Evolutionary conservation across 345 rosid genomes (phyloP), one percentile per base, ranked within the genome.

Genomic region (Bruguiera gymnorhiza): DNA sequence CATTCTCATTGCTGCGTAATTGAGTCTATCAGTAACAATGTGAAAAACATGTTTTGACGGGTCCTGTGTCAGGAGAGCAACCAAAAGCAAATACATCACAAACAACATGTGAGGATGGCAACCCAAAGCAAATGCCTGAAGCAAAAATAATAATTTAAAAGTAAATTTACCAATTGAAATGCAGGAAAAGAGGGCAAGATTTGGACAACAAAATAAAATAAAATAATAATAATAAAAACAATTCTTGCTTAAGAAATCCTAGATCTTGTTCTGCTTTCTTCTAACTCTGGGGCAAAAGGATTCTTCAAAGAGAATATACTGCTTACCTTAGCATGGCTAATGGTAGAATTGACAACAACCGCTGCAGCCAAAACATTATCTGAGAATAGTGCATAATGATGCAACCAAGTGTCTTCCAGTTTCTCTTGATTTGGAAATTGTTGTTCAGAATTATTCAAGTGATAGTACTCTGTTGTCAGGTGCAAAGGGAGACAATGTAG

Each of bases 1-100:
- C 98, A 95, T 95, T 77, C 92, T 86, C 99, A 95, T 95, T 63
- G 98, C 97, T 8, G 94, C 98, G 79, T 90, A 92, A 72, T 95
- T 95, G 73, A 95, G 98, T 72, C 84, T 86, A 83, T 95, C 98
- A 3, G 97, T 92, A 67, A 95, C 98, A 54, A 92, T 70, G 83
- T 95, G 99, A 82, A 95, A 90, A 73, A 95, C 97, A 77, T 90
- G 98, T 73, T 87, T 84, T 36, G 87, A 80, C 46, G 99, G 89
- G 24, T 90, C 85, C 99, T 95, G 94, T 70, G 78, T 23, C 6
- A 70, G 64, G 57, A 64, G 48, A 39, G 21, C 31, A 69, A 74
- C 34, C 10, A 65, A 63, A 27, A 34, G 60, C 82, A 74, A 77
- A 78, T 24, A 58, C 70, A 73, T 52, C 68, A 60, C 34, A 78